phyloP scores from a whole-genome alignment of 2,329 filamentous ascomycete genomes.

The Sphaceloma murrayae region DNA sequence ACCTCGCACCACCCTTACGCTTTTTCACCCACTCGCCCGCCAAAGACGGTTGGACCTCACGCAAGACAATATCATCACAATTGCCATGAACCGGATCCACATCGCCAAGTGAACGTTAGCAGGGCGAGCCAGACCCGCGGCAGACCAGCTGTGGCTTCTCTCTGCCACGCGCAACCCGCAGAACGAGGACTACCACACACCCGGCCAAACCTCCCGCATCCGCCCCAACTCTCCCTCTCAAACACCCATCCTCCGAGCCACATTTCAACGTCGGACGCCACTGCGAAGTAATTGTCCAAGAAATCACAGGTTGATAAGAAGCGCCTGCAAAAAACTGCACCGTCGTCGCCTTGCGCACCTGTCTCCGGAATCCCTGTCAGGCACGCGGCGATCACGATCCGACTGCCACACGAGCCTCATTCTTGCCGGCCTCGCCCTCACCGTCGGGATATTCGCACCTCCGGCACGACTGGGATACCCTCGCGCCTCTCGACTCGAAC shows the following conservation, averaged over 20 bases:
- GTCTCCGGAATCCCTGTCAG: constrained; percentile 10
- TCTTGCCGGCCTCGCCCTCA: neutral
- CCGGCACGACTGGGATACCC: neutral
- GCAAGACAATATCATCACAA: no score
- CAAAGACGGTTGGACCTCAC: no score
- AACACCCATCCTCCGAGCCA: constrained; percentile 9
- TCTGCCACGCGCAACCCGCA: neutral
- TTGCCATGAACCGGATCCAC: constrained; percentile 7
- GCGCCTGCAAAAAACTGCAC: no score
- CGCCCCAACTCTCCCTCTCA: constrained; percentile 9
- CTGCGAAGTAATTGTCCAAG: no score
- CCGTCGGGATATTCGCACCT: constrained; percentile 5
- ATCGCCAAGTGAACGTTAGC: constrained; percentile 10
- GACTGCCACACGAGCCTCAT: constrained; percentile 14
- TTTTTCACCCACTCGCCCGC: no score
- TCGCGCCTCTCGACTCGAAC: neutral
- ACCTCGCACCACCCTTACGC: no score
- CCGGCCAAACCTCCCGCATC: constrained; percentile 7
- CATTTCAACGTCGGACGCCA: constrained; percentile 12
- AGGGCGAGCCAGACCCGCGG: constrained; percentile 13
- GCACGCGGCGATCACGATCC: constrained; percentile 12
- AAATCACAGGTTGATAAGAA: no score
- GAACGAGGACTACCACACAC: constrained; percentile 7
- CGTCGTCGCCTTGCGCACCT: neutral
- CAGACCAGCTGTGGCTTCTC: constrained; percentile 14